phyloP scores from a whole-genome alignment of 148 eudicot genomes.

The Suaeda aralocaspica region DNA sequence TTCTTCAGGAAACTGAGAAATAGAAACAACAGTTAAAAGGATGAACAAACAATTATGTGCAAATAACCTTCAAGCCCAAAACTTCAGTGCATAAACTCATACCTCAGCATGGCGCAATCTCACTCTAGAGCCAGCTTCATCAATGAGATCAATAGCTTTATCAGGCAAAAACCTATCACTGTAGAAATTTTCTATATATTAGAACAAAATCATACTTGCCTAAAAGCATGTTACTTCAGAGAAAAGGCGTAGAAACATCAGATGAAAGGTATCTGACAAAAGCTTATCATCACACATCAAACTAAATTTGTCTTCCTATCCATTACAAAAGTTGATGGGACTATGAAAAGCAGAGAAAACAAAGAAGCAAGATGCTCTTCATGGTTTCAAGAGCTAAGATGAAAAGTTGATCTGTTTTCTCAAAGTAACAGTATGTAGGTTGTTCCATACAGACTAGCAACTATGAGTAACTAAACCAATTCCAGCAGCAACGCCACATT shows the following conservation, averaged over 20 bases:
- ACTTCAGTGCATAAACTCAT: slow-evolving; percentile 9
- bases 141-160: slow-evolving; percentile 80
- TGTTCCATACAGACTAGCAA: neutral
- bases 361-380: neutral
- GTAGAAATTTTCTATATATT: slow-evolving; percentile 9
- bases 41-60: neutral
- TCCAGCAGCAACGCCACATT: neutral
- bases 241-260: neutral
- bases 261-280: neutral
- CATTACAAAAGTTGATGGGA: neutral
- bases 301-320: neutral
- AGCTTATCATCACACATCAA: neutral
- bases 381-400: neutral
- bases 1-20: slow-evolving; percentile 71
- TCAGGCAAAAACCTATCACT: slow-evolving; percentile 86
- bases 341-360: neutral
- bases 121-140: slow-evolving; percentile 86
- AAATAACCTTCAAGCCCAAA: neutral
- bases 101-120: slow-evolving; percentile 76
- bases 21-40: neutral
- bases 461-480: neutral
- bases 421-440: neutral
- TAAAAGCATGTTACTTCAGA: neutral
- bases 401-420: neutral
- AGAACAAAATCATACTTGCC: neutral